phyloP scores from a whole-genome alignment of 208 protist species.

The Phytomonas sp. region DNA sequence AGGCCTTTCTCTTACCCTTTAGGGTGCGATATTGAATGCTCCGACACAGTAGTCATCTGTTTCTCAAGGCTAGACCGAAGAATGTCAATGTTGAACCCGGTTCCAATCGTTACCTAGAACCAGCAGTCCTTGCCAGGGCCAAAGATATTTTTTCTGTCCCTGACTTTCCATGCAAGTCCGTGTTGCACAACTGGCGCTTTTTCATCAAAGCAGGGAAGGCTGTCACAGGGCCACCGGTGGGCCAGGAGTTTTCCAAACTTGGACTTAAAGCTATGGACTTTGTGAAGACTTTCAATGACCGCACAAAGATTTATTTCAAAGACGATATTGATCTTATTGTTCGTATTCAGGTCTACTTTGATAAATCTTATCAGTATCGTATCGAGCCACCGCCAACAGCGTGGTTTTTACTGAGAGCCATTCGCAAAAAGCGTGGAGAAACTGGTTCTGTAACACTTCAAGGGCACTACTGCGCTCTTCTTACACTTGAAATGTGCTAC shows the following conservation, averaged over 20 bases:
- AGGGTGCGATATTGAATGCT: conserved; percentile 20
- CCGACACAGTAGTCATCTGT: conserved; percentile 13
- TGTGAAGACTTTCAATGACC: conserved; percentile 84
- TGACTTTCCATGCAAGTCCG: conserved; percentile 66
- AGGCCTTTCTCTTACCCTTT: neutral
- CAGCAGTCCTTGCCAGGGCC: conserved; percentile 41
- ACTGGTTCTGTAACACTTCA: conserved; percentile 49
- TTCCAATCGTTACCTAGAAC: conserved; percentile 54
- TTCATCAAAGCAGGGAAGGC: conserved; percentile 86
- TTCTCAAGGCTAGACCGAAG: conserved; percentile 66
- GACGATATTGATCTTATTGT: conserved; percentile 85
- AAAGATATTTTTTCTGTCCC: conserved; percentile 72
- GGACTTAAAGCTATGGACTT: conserved; percentile 89
- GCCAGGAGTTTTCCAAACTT: conserved; percentile 86
- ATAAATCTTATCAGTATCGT: conserved; percentile 82
- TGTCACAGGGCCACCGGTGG: conserved; percentile 78
- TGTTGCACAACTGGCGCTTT: conserved; percentile 88
- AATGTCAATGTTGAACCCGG: conserved; percentile 65
- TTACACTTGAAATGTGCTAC: conserved; percentile 89
- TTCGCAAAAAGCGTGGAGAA: conserved; percentile 78
- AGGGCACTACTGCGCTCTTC: conserved; percentile 61
- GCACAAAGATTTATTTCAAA: conserved; percentile 82
- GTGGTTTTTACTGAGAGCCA: conserved; percentile 74
- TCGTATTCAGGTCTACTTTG: conserved; percentile 88
- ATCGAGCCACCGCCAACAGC: conserved; percentile 83